Evolutionary conservation across 805 yeast species (phyloP).

Genomic region (Kodamaea kakaduensis): DNA sequence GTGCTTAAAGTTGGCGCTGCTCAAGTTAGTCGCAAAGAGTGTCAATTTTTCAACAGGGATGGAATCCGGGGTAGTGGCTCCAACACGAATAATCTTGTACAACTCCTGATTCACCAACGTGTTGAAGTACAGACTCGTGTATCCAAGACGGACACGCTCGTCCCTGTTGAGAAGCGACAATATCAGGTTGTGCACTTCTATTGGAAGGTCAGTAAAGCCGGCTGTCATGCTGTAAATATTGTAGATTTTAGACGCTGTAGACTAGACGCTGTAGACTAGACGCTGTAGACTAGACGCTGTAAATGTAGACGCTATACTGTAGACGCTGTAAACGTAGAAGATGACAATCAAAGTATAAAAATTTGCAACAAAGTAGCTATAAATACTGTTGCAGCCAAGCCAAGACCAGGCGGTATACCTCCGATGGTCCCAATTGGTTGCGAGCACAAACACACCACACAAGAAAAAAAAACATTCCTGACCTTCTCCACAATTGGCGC

Average conservation of each 20-base stretch:
- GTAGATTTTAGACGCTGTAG: not conserved
- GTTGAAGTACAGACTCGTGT: constrained; percentile 11
- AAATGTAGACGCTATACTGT: not conserved
- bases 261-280: too few species aligned
- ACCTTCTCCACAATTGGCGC: not conserved
- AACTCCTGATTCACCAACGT: constrained; percentile 12
- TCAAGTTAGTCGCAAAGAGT: constrained; percentile 13
- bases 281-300: too few species aligned
- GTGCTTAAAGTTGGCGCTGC: constrained; percentile 13
- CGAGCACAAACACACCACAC: constrained; percentile 2
- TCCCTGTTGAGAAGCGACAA: constrained; percentile 7
- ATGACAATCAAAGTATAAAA: too few species aligned
- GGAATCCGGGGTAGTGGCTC: constrained; percentile 7
- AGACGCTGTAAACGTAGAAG: not conserved
- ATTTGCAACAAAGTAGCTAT: too few species aligned
- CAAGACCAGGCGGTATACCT: too few species aligned
- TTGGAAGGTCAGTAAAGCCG: constrained; percentile 8
- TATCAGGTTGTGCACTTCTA: constrained; percentile 10
- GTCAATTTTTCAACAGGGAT: constrained; percentile 11
- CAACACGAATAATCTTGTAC: constrained; percentile 14
- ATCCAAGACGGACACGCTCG: constrained; percentile 8
- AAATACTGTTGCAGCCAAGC: constrained; percentile 2
- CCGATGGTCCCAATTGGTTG: too few species aligned
- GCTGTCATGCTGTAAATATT: not conserved
- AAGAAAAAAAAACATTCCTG: not conserved